Evolutionary conservation across 371 early-diverging fungal genomes (phyloP).

Genomic region (Syncephalis fuscata): DNA sequence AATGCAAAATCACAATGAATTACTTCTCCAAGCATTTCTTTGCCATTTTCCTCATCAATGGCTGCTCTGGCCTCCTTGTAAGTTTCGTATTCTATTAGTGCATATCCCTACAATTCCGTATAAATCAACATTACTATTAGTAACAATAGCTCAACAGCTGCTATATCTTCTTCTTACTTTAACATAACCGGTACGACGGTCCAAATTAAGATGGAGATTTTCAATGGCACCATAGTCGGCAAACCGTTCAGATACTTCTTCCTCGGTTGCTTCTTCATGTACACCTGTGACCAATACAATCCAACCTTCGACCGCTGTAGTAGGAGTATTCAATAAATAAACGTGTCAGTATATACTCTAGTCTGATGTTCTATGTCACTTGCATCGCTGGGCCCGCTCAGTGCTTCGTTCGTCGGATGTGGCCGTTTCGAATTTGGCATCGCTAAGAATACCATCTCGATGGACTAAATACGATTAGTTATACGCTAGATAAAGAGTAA

Average conservation of each 20-base stretch:
- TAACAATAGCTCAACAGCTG: neutral
- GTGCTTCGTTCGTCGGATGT: conserved; percentile 16
- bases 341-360: neutral
- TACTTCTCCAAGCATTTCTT: conserved; percentile 48
- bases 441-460: conserved; percentile 16
- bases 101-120: conserved; percentile 59
- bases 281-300: conserved; percentile 77
- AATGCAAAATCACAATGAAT: conserved; percentile 79
- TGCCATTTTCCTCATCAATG: conserved; percentile 49
- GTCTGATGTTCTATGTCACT: conserved; percentile 4
- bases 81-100: conserved; percentile 74
- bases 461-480: conserved; percentile 10
- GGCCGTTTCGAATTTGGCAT: conserved; percentile 15
- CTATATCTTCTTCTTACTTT: conserved; percentile 38
- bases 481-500: neutral
- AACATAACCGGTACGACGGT: conserved; percentile 87
- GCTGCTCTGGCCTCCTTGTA: conserved; percentile 70
- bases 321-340: neutral
- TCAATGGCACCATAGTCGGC: conserved; percentile 79
- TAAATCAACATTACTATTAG: neutral
- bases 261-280: conserved; percentile 90
- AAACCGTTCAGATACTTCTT: conserved; percentile 73
- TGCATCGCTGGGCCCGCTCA: conserved; percentile 43
- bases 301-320: conserved; percentile 85
- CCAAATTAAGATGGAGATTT: conserved; percentile 80